Percentiles rank a stretch among this genome's conserved stretches.
These are phyloP conservation scores for Syncephalastrum contaminatum DNA, from an alignment of 371 early-diverging fungal genomes.

Conservation along the genomic window DNA sequence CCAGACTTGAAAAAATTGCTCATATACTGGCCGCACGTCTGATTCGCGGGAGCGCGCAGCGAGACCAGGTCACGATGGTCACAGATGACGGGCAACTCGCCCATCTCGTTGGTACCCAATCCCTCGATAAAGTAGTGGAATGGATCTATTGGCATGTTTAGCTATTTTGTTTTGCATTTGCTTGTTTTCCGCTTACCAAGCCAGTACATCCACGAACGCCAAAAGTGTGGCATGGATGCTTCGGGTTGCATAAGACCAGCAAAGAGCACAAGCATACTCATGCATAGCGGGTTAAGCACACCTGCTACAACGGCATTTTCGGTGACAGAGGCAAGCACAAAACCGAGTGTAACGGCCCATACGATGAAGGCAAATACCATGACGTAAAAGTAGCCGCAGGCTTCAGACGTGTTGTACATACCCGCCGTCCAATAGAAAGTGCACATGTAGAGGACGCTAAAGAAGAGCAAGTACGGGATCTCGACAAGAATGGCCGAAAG, in stretches of 20 bases:
- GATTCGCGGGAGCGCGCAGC: constrained; percentile 60
- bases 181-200: constrained; percentile 33
- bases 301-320: constrained; percentile 64
- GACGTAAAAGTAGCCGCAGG: constrained; percentile 63
- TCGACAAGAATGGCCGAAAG: constrained; percentile 58
- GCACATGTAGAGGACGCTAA: constrained; percentile 56
- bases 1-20: constrained; percentile 49
- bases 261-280: constrained; percentile 69
- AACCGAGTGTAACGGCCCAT: constrained; percentile 69
- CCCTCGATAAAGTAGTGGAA: constrained; percentile 77
- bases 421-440: constrained; percentile 74
- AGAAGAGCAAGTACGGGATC: constrained; percentile 58
- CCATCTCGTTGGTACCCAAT: constrained; percentile 67
- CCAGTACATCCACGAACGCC: constrained; percentile 81
- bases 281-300: constrained; percentile 71
- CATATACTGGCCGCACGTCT: constrained; percentile 66
- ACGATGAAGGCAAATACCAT: constrained; percentile 58
- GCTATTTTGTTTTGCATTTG: not conserved
- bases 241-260: constrained; percentile 73
- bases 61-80: constrained; percentile 39
- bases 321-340: constrained; percentile 43
- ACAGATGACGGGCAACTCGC: constrained; percentile 54
- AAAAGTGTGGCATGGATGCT: constrained; percentile 68
- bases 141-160: constrained; percentile 29
- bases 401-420: constrained; percentile 42